Evolutionary conservation across 2,329 filamentous ascomycete genomes (phyloP), one percentile per base, ranked within the genome.

Genomic region (Diaporthe citrichinensis): DNA sequence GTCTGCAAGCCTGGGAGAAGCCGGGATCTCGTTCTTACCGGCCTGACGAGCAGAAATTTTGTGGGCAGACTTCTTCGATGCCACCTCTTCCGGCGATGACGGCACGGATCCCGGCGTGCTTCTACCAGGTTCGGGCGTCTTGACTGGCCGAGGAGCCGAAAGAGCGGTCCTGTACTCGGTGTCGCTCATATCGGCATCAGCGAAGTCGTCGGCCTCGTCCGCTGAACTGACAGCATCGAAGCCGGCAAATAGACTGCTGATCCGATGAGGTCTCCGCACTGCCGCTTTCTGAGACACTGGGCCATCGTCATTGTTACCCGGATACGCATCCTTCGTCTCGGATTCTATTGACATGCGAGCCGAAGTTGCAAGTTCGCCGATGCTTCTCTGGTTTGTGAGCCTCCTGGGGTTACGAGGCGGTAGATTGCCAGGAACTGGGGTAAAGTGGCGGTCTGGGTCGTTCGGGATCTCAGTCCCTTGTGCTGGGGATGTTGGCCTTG

Each of bases 201-300:
- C 86, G 82, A 92, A 92, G 39, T 93, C 91, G 55, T 93, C 91
- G 3, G 82, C 87, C 73, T 94, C 92, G 59, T 92, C 92, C n/a
- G 34, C 76, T 10, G 92, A 93, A 80, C 92, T 95, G 59, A 87
- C 88, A 17, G 91, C 91, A 62, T 96, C 94, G 78, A 97, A 97
- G 0, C 94, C 94, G 44, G 94, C 94, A 83, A 97, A 97, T n/a
- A 97, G 86, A 81, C 94, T 97, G 84, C 94, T 96, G 67, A 94
- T 92, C 73, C 94, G 90, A 80, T 94, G 92, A 1, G 94, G 94
- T 23, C 93, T 90, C 76, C 92, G 90, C 81, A 94, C 87, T 2
- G 92, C 90, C 2, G 89, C 88, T 72, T 88, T 90, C 20, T 90
- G 88, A 1, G 92, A 92, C 55, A 95, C 85, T 2, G 94, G 93